Percentiles rank a stretch among this genome's conserved stretches.
Evolutionary conservation across 1,284 basidiomycete species (phyloP).

Genomic region (Apiotrichum gamsii): DNA sequence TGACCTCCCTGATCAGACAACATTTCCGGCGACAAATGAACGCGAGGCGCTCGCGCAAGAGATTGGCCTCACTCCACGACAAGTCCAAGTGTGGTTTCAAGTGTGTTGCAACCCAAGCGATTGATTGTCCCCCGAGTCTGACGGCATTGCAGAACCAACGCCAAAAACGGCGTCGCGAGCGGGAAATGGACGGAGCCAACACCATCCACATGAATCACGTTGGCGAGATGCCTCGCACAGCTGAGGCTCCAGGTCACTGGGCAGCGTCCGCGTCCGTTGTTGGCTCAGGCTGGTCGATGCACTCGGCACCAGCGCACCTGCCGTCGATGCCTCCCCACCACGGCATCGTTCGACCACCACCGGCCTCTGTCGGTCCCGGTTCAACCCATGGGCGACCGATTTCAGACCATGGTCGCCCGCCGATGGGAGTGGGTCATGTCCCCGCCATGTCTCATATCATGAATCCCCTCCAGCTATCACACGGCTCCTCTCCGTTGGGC

Average conservation of each 20-base stretch:
- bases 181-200: conserved; percentile 10
- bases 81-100: conserved; percentile 48
- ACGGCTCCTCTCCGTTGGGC: too few relatives aligned
- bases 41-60: conserved; percentile 32
- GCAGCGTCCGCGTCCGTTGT: neutral
- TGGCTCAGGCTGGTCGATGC: neutral
- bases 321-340: neutral
- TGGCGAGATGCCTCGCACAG: neutral
- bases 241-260: conserved; percentile 1
- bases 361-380: neutral
- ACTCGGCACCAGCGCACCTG: neutral
- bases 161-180: conserved; percentile 35
- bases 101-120: conserved; percentile 19
- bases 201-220: neutral
- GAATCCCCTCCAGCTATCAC: too few relatives aligned
- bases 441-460: neutral
- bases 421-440: neutral
- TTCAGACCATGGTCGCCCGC: neutral
- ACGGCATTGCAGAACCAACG: conserved; percentile 37
- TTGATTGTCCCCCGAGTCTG: too few relatives aligned
- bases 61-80: conserved; percentile 38
- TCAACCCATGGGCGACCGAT: too few relatives aligned
- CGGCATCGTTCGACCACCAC: too few relatives aligned
- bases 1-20: conserved; percentile 25
- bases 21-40: conserved; percentile 35